Conservation (phyloP, 2,329 filamentous ascomycete species). For the Aschersonia sp. region DNA sequence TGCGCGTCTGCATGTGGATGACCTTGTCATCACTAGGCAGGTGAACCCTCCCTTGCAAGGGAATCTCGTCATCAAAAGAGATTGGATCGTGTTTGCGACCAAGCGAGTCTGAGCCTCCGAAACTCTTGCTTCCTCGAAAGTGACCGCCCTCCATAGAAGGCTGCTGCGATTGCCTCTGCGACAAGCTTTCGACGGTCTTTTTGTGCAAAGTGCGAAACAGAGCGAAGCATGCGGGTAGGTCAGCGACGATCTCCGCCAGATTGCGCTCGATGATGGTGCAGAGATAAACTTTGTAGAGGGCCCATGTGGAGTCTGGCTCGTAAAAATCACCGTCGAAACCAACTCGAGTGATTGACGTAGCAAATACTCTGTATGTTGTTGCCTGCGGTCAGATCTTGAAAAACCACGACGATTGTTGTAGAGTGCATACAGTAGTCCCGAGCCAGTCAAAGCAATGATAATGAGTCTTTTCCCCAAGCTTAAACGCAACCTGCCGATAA, state of each 20-base stretch:
- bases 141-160: neutral
- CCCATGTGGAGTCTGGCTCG: neutral
- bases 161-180: neutral
- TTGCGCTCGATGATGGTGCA: neutral
- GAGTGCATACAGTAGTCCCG: neutral
- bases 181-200: neutral
- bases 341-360: neutral
- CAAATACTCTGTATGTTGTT: neutral
- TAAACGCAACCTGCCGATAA: neutral
- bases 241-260: neutral
- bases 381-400: neutral
- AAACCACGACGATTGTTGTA: neutral
- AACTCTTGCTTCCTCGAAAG: neutral
- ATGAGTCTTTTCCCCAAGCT: neutral
- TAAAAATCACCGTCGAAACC: neutral
- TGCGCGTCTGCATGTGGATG: too few relatives aligned
- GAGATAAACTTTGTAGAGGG: neutral
- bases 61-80: too few relatives aligned
- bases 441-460: neutral
- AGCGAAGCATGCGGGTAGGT: neutral
- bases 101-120: neutral
- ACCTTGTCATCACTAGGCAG: too few relatives aligned
- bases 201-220: neutral
- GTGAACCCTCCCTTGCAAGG: too few relatives aligned
- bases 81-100: too few relatives aligned